Conservation (phyloP, 192 early-diverging fungal genomes). For the Jimgerdemannia flammicorona region DNA sequence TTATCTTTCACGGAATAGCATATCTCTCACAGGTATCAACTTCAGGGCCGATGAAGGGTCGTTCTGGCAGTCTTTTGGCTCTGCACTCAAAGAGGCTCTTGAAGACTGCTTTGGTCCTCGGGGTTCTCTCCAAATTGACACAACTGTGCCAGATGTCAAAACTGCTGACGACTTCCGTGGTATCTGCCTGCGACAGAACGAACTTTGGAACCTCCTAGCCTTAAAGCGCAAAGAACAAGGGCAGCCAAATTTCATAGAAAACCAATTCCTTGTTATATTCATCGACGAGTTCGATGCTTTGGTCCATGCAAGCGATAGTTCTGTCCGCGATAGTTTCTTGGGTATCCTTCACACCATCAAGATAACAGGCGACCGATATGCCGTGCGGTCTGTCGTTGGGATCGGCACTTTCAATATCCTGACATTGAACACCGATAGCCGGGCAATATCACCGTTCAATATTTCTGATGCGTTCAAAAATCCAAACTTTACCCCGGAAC, state of each 20-base stretch:
- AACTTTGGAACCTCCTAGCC: conserved; percentile 9
- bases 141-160: conserved; percentile 9
- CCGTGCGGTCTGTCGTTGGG: conserved; percentile 9
- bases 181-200: conserved; percentile 4
- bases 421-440: conserved; percentile 13
- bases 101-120: too few relatives aligned
- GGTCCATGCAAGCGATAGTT: not conserved
- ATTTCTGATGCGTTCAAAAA: conserved; percentile 15
- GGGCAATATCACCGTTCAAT: conserved; percentile 11
- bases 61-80: conserved; percentile 8
- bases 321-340: conserved; percentile 10
- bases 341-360: conserved; percentile 8
- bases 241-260: conserved; percentile 1
- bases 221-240: conserved; percentile 8
- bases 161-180: conserved; percentile 7
- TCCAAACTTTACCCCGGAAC: conserved; percentile 13
- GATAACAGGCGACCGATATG: conserved; percentile 7
- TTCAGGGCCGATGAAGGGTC: not conserved
- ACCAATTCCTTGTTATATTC: conserved; percentile 2
- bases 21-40: not conserved
- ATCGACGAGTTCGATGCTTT: conserved; percentile 9
- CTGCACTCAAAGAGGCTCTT: conserved; percentile 3
- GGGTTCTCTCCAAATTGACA: conserved; percentile 7
- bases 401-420: conserved; percentile 12
- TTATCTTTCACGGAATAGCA: conserved; percentile 7